Evolutionary conservation across 1,284 basidiomycete species (phyloP).

Genomic region (Microbotryomycetes sp.): DNA sequence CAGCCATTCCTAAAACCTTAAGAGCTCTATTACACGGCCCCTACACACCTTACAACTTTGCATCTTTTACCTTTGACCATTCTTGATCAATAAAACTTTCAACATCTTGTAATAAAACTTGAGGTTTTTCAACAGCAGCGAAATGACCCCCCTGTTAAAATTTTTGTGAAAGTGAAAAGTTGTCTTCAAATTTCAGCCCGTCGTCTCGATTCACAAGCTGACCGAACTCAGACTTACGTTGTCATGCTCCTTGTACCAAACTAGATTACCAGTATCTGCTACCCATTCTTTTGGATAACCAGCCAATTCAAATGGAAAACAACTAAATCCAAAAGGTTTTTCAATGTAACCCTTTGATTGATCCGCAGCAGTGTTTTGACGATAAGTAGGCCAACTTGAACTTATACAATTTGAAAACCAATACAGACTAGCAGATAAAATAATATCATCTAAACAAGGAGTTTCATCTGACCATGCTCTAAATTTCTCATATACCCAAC

Average conservation of each 20-base stretch:
- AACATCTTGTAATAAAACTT: slow-evolving; percentile 39
- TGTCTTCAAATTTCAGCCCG: not conserved
- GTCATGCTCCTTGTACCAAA: slow-evolving; percentile 39
- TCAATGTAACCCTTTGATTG: slow-evolving; percentile 30
- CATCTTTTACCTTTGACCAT: slow-evolving; percentile 6
- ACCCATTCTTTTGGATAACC: slow-evolving; percentile 41
- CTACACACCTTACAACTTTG: not conserved
- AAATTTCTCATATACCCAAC: slow-evolving; percentile 46
- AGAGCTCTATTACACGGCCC: too few species aligned
- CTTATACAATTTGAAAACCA: slow-evolving; percentile 44
- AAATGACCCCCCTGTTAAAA: slow-evolving; percentile 41
- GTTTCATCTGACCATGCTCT: slow-evolving; percentile 41
- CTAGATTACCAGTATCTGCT: slow-evolving; percentile 39
- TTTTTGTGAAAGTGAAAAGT: too few species aligned
- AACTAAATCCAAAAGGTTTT: slow-evolving; percentile 43
- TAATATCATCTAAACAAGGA: slow-evolving; percentile 35
- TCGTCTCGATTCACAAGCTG: not conserved
- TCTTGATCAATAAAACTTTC: slow-evolving; percentile 39
- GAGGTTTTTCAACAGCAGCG: slow-evolving; percentile 44
- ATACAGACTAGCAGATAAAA: slow-evolving; percentile 42
- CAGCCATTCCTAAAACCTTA: too few species aligned
- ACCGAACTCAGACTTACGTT: slow-evolving; percentile 40
- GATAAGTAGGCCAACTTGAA: slow-evolving; percentile 19
- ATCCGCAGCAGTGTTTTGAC: slow-evolving; percentile 21
- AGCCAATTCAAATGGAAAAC: slow-evolving; percentile 43